Conservation (phyloP, 805 yeast genomes). For the Yarrowia hollandica region DNA sequence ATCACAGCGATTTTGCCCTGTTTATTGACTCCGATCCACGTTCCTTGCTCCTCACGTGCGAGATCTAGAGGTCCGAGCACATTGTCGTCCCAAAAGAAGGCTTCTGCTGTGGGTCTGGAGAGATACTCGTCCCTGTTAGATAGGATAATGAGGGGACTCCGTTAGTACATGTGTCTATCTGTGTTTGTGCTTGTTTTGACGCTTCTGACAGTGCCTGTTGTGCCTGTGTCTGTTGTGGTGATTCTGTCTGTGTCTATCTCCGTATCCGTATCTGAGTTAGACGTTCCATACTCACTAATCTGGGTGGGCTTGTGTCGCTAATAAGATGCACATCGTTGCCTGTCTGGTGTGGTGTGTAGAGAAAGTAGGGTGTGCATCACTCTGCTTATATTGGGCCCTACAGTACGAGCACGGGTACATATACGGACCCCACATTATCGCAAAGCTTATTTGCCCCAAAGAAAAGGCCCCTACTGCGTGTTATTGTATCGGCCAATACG, state of each 20-base stretch:
- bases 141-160: conserved; percentile 60
- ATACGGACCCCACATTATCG: conserved; percentile 22
- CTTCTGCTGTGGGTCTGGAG: conserved; percentile 66
- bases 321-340: conserved; percentile 1
- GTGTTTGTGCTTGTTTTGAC: no score
- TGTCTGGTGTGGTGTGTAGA: not conserved
- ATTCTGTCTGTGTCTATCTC: no score
- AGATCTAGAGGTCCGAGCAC: conserved; percentile 73
- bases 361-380: not conserved
- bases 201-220: no score
- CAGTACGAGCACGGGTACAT: not conserved
- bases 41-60: conserved; percentile 73
- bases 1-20: conserved; percentile 66
- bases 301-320: conserved; percentile 17
- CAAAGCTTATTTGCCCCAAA: conserved; percentile 10
- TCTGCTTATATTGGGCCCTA: conserved; percentile 7
- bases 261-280: no score
- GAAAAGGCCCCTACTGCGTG: no score
- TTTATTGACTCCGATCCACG: conserved; percentile 81
- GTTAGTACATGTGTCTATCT: not conserved
- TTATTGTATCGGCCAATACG: no score
- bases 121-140: conserved; percentile 89
- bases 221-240: no score
- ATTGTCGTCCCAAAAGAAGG: conserved; percentile 45
- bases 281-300: conserved; percentile 23